Base-by-base conservation (phyloP, 352 stramenopile genomes). In the Phytophthora nicotianae region DNA sequence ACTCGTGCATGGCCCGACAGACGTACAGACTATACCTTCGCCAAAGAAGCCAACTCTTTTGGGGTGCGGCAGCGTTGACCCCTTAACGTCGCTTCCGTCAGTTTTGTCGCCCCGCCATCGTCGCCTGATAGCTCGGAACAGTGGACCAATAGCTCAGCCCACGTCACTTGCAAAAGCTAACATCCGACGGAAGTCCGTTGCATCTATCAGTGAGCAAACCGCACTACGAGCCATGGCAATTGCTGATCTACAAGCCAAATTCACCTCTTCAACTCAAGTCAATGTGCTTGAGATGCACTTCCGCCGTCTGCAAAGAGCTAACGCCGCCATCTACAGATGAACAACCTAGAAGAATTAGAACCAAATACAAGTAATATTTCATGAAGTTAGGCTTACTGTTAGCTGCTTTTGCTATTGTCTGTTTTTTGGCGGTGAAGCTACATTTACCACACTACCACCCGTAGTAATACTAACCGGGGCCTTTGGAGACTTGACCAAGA, bases 401-500 rank as follows among this genome's bases (percentile, higher is more conserved):
- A 17, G 10, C 9, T 33, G 23, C 21, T 14, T 7, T 19, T 4
- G 50, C 41, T 65, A 61, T 24, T 61, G 23, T 62, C 38, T 62
- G 14, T 66, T 42, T 4, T 66, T 70, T 13, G 40, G 41, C 17
- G 24, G 19, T 19, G 17, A 20, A 16, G 40, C 20, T 26, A 62
- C 38, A 10, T 33, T 26, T 7, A 29, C 24, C 24, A 7, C 24
- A 1, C 46, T 42, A 17, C 27, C n/a, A 14, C 16, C 50, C 1
- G 23, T 58, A 10, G 58, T 16, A 19, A 59, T 62, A 37, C 62
- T 67, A 20, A 77, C 70, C 4, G 77, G 76, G 13, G 47, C 62
- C n/a, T n/a, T n/a, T 11, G 65, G 49, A 3, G 66, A 55, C 33
- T 73, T 76, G 17, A 43, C 24, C 7, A 52, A 57, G 29, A 97